Evolutionary conservation across 768 basidiomycete genomes (phyloP).

Genomic region (Omphalotus guepiniiformis): DNA sequence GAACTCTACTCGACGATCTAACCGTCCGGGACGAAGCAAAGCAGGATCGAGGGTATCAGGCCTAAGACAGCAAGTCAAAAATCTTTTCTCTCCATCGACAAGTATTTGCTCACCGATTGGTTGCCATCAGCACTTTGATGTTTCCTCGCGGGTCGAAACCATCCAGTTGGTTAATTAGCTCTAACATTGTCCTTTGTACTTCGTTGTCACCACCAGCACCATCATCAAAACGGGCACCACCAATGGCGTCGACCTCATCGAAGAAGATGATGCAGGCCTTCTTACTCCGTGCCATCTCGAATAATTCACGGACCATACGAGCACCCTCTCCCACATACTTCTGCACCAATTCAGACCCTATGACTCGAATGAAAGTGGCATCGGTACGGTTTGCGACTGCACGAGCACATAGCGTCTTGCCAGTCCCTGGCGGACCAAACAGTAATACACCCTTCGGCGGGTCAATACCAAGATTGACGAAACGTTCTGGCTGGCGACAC

Average conservation of each 20-base stretch:
- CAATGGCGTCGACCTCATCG: constrained; percentile 97
- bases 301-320: constrained; percentile 96
- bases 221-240: constrained; percentile 97
- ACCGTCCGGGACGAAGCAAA: constrained; percentile 88
- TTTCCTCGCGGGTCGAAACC: constrained; percentile 99
- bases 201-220: constrained; percentile 99
- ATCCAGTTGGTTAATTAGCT: constrained; percentile 97
- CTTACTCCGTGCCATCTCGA: constrained; percentile 98
- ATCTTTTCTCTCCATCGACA: constrained; percentile 6
- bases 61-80: constrained; percentile 41
- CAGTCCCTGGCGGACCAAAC: constrained; percentile 96
- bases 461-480: constrained; percentile 97
- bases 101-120: constrained; percentile 66
- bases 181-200: constrained; percentile 98
- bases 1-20: constrained; percentile 98
- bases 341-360: constrained; percentile 98
- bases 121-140: constrained; percentile 99
- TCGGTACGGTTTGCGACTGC: constrained; percentile 98
- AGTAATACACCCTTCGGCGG: constrained; percentile 97
- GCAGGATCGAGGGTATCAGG: constrained; percentile 99
- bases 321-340: constrained; percentile 99
- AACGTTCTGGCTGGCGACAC: constrained; percentile 83
- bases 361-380: constrained; percentile 98
- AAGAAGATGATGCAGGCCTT: constrained; percentile 99
- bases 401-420: constrained; percentile 96